Base-by-base conservation (phyloP, 1,284 basidiomycete genomes). In the Pseudozyma sp. region DNA sequence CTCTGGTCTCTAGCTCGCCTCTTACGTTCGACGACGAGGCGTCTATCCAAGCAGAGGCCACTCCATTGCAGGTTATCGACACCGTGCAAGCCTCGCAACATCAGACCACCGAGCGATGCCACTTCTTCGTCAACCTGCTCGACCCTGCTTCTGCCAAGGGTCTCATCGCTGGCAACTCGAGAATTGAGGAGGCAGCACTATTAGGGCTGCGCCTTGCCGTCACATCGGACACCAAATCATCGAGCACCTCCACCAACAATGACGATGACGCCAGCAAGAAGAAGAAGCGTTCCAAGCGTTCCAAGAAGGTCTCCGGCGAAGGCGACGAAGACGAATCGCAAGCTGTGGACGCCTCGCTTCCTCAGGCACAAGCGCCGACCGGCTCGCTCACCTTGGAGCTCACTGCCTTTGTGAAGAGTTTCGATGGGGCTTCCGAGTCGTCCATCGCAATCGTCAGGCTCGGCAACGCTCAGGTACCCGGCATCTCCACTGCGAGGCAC, bases 271-370 rank as follows among this genome's bases (percentile, higher is more conserved):
- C 50, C 6, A 47, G 47, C 54, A 74, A 74, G 31, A 70, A 75
- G 60, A 70, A 64, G 45, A 68, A 66, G 37, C 56, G 67, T 7
- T 51, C 55, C 47, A 73, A 69, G 37, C 67, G 67, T 10, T 69
- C 67, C 55, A 63, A 55, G 24, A 63, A 67, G 44, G 50, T 17
- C n/a, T 42, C 14, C 31, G 62, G 51, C 52, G 29, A 47, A 3
- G 31, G 5, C 33, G 53, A 52, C 9, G 61, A 64, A 10, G 53
- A 60, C 30, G 35, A 62, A 13, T 17, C 31, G 7, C 33, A 55
- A 17, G 29, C 54, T 1, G 7, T 24, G 13, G 43, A 44, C 37
- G 47, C 39, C 47, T 37, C 44, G 19, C 17, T 59, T 6, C 30
- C 61, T 6, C 16, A 53, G 16, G 19, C 42, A 16, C 47, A 34